phyloP scores from a whole-genome alignment of 352 stramenopile genomes.

The Elongisporangium undulatum region DNA sequence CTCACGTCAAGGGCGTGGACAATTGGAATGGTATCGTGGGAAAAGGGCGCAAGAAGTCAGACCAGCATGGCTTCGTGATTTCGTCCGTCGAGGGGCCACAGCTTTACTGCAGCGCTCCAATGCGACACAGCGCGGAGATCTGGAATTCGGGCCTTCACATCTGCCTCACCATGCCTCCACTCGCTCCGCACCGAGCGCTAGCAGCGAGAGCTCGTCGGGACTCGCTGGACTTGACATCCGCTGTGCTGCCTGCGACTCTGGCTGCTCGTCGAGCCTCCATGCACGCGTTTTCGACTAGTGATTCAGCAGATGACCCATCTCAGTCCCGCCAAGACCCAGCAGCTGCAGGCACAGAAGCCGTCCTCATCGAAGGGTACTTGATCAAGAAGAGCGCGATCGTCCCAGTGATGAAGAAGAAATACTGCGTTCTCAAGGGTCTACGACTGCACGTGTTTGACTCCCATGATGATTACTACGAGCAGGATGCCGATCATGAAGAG shows the following conservation, averaged over 20 bases:
- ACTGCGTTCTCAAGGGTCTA: constrained; percentile 41
- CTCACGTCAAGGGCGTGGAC: constrained; percentile 53
- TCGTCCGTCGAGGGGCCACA: constrained; percentile 67
- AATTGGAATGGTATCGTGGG: constrained; percentile 67
- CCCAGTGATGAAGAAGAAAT: constrained; percentile 61
- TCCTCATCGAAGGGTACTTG: constrained; percentile 53
- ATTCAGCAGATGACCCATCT: too few species aligned
- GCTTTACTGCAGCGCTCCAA: constrained; percentile 55
- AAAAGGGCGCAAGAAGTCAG: constrained; percentile 46
- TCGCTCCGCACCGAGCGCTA: constrained; percentile 65
- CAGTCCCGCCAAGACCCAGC: too few species aligned
- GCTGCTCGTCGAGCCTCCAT: too few species aligned
- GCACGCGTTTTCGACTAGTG: too few species aligned
- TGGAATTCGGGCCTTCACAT: constrained; percentile 74
- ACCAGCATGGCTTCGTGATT: constrained; percentile 52
- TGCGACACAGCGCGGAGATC: constrained; percentile 54
- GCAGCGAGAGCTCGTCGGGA: constrained; percentile 58
- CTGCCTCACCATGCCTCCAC: constrained; percentile 64
- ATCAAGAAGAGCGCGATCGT: constrained; percentile 43
- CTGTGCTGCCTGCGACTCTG: constrained; percentile 3
- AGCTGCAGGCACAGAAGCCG: not conserved
- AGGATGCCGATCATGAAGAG: constrained; percentile 11
- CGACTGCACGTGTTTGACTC: constrained; percentile 38
- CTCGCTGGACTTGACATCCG: constrained; percentile 61
- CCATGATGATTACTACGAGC: constrained; percentile 26